Conservation (phyloP, 1,139 yeast species). For the Protomyces arabidopsidicola region DNA sequence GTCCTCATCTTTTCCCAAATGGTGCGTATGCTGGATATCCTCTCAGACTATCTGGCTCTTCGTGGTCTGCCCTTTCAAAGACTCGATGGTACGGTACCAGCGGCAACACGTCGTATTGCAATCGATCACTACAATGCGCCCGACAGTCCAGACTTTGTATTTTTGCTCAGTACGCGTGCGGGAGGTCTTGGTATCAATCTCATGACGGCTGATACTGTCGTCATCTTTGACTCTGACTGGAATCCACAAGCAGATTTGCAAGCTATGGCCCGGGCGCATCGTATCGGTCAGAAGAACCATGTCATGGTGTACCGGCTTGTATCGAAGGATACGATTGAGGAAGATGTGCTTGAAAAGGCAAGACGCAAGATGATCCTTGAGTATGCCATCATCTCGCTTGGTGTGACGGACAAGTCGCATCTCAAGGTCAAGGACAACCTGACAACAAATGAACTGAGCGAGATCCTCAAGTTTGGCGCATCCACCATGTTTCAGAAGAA, state of each 20-base stretch:
- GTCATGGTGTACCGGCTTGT: slow-evolving; percentile 96
- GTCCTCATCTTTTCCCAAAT: slow-evolving; percentile 92
- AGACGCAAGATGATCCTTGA: slow-evolving; percentile 96
- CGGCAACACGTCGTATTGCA: slow-evolving; percentile 86
- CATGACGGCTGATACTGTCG: slow-evolving; percentile 98
- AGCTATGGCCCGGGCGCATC: slow-evolving; percentile 99
- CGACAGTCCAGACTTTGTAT: slow-evolving; percentile 86
- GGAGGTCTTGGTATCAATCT: slow-evolving; percentile 97
- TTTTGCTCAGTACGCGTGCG: slow-evolving; percentile 88
- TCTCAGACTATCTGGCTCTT: slow-evolving; percentile 86
- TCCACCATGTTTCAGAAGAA: slow-evolving; percentile 93
- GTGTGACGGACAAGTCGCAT: slow-evolving; percentile 69
- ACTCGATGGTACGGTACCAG: slow-evolving; percentile 93
- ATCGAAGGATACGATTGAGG: slow-evolving; percentile 95
- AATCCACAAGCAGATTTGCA: slow-evolving; percentile 97
- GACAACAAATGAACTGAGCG: slow-evolving; percentile 75
- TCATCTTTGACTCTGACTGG: slow-evolving; percentile 98
- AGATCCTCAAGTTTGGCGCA: slow-evolving; percentile 95
- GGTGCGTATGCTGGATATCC: slow-evolving; percentile 88
- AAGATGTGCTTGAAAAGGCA: slow-evolving; percentile 92
- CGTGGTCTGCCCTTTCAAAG: slow-evolving; percentile 91
- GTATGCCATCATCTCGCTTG: slow-evolving; percentile 92
- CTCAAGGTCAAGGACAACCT: slow-evolving; percentile 62
- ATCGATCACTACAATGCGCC: slow-evolving; percentile 97
- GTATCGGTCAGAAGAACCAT: slow-evolving; percentile 92